Evolutionary conservation across 2,329 filamentous ascomycete genomes (phyloP).

Genomic region (Stachybotrys elegans): DNA sequence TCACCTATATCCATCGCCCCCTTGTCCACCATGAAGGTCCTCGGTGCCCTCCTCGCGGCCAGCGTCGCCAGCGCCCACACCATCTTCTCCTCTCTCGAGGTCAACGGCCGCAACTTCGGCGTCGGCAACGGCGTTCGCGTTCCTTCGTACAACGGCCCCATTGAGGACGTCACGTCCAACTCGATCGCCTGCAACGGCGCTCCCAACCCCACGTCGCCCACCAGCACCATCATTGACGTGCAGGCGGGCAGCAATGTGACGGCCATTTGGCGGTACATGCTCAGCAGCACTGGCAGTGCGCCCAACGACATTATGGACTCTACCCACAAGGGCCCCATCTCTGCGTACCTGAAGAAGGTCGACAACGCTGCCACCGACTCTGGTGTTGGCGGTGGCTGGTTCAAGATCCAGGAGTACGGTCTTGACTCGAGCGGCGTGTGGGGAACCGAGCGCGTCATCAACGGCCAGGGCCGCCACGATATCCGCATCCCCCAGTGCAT

Average conservation of each 20-base stretch:
- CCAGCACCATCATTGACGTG: conserved; percentile 45
- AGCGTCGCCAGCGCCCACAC: conserved; percentile 18
- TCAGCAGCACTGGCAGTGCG: conserved; percentile 31
- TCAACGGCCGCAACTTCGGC: conserved; percentile 40
- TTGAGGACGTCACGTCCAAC: conserved; percentile 48
- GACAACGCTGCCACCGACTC: conserved; percentile 36
- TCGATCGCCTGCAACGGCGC: conserved; percentile 53
- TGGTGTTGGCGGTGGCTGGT: conserved; percentile 37
- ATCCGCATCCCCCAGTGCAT: conserved; percentile 49
- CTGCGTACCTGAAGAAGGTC: conserved; percentile 53
- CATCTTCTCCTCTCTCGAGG: conserved; percentile 42
- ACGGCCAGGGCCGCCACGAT: conserved; percentile 39
- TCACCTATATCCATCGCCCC: no score
- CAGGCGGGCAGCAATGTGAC: conserved; percentile 44
- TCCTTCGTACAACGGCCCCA: conserved; percentile 50
- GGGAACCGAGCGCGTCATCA: conserved; percentile 38
- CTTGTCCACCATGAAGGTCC: conserved; percentile 3
- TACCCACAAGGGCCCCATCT: conserved; percentile 47
- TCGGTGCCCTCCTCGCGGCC: neutral
- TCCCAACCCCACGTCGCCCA: conserved; percentile 47
- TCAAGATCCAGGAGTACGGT: conserved; percentile 39
- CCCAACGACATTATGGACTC: conserved; percentile 49
- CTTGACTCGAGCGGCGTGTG: conserved; percentile 31
- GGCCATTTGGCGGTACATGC: conserved; percentile 53
- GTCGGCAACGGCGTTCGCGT: conserved; percentile 45